Conservation (phyloP, 1,139 yeast species). For the Scheffersomyces insectosa region DNA sequence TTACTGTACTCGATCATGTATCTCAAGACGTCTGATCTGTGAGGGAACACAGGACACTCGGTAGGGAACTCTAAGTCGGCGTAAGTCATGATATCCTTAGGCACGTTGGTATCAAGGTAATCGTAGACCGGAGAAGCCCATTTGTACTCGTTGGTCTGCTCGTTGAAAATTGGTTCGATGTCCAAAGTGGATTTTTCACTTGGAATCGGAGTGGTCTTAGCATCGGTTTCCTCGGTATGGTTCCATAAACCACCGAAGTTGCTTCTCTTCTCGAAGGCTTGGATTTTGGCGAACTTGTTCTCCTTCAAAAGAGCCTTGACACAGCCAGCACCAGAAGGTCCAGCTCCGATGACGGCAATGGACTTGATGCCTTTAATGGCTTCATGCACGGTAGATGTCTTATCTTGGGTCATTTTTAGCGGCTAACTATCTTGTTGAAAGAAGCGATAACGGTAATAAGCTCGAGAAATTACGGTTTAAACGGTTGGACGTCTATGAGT, state of each 20-base stretch:
- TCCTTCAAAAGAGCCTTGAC: constrained; percentile 48
- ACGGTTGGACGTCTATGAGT: too few relatives aligned
- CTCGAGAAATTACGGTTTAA: too few relatives aligned
- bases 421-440: too few relatives aligned
- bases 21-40: constrained; percentile 45
- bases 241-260: constrained; percentile 58
- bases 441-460: too few relatives aligned
- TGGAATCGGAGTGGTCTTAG: constrained; percentile 20
- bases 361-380: constrained; percentile 16
- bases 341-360: constrained; percentile 63
- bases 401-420: not conserved
- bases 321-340: constrained; percentile 66
- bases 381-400: not conserved
- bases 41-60: constrained; percentile 49
- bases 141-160: constrained; percentile 20
- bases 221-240: constrained; percentile 25
- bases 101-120: constrained; percentile 63
- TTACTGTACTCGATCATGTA: constrained; percentile 44
- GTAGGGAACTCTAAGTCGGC: constrained; percentile 44
- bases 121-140: constrained; percentile 50
- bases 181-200: constrained; percentile 16
- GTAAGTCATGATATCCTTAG: constrained; percentile 57
- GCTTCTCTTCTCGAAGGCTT: constrained; percentile 50
- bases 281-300: constrained; percentile 40
- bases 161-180: constrained; percentile 15